Evolutionary conservation across 768 basidiomycete genomes (phyloP), one percentile per base, ranked within the genome.

Genomic region (Hypsizygus marmoreus): DNA sequence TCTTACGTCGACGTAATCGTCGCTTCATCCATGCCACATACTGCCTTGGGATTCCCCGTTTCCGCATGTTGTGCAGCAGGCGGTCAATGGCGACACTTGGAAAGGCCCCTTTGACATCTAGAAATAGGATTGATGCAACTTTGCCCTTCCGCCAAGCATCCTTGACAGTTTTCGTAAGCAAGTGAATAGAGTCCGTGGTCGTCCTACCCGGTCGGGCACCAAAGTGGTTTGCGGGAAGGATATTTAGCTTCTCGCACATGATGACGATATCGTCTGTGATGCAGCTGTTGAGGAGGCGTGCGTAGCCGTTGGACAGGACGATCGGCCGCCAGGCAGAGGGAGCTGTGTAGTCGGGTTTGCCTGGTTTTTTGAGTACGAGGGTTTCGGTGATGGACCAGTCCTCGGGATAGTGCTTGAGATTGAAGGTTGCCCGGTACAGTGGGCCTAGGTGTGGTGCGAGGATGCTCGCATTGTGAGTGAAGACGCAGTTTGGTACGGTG

Each of bases 61-160:
- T 57, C 10, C 51, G 37, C 43, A 75, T 49, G 40, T 71, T 64
- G 45, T 70, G 64, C 0, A 66, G 26, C 0, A 75, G 64, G 0
- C 50, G 17, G 1, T 63, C 61, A 0, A 50, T 61, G 6, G 64
- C 66, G 0, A 63, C 64, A 46, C 66, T 75, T 0, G 70, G 74
- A 50, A 74, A 77, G 2, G 74, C 71, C 0, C 66, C 74, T 53
- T 73, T 58, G 0, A 77, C 63, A 46, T 78, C 73, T 1, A 75
- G 61, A 55, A 71, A 75, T 0, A 75, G 64, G 0, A 63, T 55
- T 0, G 63, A 63, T 0, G 54, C 69, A 0, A 75, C 74, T 13
- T 70, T 61, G 0, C 51, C 40, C 4, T 43, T 36, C 0, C 64
- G 30, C 75, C 73, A 76, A 0, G 68, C 65, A 1, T 62, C 56